Conservation (phyloP, 352 stramenopile genomes). For the Phytophthora brassicae region DNA sequence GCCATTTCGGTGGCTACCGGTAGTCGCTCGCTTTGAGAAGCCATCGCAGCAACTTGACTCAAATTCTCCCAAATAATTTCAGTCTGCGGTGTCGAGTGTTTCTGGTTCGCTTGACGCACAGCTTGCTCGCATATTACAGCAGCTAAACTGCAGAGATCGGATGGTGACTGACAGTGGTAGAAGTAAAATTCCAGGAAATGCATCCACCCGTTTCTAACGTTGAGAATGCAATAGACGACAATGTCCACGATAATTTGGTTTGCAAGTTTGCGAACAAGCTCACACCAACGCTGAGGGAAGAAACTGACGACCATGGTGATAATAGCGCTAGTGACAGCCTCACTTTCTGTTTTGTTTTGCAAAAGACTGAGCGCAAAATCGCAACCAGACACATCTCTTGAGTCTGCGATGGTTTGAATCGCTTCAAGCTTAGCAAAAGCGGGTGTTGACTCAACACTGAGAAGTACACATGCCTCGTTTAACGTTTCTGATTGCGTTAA, state of each 20-base stretch:
- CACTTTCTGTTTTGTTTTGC: constrained; percentile 42
- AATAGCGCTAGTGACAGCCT: constrained; percentile 53
- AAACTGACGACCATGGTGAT: constrained; percentile 44
- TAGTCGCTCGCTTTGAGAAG: constrained; percentile 38
- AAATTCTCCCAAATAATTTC: constrained; percentile 77
- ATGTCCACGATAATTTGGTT: constrained; percentile 72
- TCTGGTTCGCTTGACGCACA: constrained; percentile 31
- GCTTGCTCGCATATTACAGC: constrained; percentile 47
- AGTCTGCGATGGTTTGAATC: constrained; percentile 50
- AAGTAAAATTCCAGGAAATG: constrained; percentile 84
- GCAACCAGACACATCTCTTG: constrained; percentile 43
- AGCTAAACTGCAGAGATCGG: constrained; percentile 46
- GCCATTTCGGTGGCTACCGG: constrained; percentile 32
- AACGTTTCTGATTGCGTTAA: constrained; percentile 36
- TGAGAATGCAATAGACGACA: constrained; percentile 65
- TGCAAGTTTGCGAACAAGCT: constrained; percentile 49
- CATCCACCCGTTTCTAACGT: constrained; percentile 81
- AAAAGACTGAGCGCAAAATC: constrained; percentile 66
- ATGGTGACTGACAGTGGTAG: constrained; percentile 42
- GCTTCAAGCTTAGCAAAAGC: constrained; percentile 54
- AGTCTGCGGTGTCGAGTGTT: constrained; percentile 24
- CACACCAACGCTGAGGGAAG: constrained; percentile 47
- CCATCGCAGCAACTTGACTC: constrained; percentile 69
- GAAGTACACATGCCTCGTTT: constrained; percentile 53
- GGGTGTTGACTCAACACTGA: constrained; percentile 54